A percentile compares a stretch with the other conserved stretches of the same genome.
Evolutionary conservation across 1,284 basidiomycete genomes (phyloP).

Genomic region (Sanguinoderma infundibulare): DNA sequence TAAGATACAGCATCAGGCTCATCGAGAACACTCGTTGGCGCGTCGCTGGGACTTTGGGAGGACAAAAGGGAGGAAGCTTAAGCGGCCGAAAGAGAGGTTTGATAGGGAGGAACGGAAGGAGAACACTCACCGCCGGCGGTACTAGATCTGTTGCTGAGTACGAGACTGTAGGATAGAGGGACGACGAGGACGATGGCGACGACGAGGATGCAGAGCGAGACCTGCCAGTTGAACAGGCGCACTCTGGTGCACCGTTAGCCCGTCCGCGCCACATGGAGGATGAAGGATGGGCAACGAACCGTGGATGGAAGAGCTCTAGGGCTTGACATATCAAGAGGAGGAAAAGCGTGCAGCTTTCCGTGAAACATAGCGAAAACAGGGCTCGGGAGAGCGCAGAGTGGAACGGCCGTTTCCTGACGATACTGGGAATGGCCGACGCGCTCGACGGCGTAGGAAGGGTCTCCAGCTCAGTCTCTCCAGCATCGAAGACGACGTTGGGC

Average conservation of each 20-base stretch:
- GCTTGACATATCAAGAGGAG: conserved; percentile 70
- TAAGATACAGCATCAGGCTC: conserved; percentile 47
- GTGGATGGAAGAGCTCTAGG: conserved; percentile 50
- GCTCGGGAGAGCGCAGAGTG: conserved; percentile 59
- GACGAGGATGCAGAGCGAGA: conserved; percentile 63
- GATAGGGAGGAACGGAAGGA: background rate
- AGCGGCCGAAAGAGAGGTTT: background rate
- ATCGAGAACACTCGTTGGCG: conserved; percentile 34
- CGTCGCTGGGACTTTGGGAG: conserved; percentile 28
- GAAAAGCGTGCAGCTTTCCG: conserved; percentile 72
- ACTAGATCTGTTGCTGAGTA: conserved; percentile 48
- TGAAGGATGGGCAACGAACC: conserved; percentile 44
- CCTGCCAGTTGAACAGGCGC: conserved; percentile 66
- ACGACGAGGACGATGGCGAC: conserved; percentile 60
- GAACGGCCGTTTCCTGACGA: conserved; percentile 38
- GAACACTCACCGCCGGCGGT: conserved; percentile 20
- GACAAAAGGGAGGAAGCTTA: background rate
- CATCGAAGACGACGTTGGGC: conserved; percentile 19
- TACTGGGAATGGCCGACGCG: conserved; percentile 30
- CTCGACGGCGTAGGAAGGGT: conserved; percentile 48
- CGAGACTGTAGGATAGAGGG: conserved; percentile 62
- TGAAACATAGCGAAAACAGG: conserved; percentile 68
- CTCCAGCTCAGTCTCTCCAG: conserved; percentile 43
- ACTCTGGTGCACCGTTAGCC: conserved; percentile 41
- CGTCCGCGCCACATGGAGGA: background rate